Percentiles rank a stretch among this genome's conserved stretches.
phyloP scores from a whole-genome alignment of 495 filamentous ascomycete genomes.

The Cenococcum geophilum region DNA sequence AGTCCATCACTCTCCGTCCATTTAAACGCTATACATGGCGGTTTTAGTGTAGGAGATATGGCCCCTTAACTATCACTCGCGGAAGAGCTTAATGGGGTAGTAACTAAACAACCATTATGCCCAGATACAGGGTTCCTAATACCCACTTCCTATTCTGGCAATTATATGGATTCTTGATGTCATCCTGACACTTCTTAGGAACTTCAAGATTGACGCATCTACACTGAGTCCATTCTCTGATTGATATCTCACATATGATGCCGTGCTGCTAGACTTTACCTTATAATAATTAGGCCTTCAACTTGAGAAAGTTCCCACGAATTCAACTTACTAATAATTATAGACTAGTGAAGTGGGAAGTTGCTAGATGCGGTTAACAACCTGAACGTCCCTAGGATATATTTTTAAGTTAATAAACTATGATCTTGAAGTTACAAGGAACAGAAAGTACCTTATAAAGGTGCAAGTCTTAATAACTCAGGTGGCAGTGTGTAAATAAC shows the following conservation, averaged over 20 bases:
- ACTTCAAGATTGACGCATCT: background rate
- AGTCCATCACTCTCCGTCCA: background rate
- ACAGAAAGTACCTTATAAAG: background rate
- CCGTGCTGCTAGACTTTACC: background rate
- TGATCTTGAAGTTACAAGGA: background rate
- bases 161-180: background rate
- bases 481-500: no score
- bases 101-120: background rate
- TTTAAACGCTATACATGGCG: background rate
- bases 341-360: no score
- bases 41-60: background rate
- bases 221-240: background rate
- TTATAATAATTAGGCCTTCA: background rate
- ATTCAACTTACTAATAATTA: background rate
- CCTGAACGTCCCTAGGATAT: no score
- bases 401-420: no score
- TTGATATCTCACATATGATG: background rate
- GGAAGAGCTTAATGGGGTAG: constrained; percentile 1
- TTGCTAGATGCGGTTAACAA: background rate
- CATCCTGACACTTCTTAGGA: constrained; percentile 2
- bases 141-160: background rate
- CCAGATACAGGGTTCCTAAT: background rate
- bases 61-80: background rate
- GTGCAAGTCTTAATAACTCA: background rate
- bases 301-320: background rate